Conservation (phyloP, 2,329 filamentous ascomycete genomes). For the Grosmannia huntii region DNA sequence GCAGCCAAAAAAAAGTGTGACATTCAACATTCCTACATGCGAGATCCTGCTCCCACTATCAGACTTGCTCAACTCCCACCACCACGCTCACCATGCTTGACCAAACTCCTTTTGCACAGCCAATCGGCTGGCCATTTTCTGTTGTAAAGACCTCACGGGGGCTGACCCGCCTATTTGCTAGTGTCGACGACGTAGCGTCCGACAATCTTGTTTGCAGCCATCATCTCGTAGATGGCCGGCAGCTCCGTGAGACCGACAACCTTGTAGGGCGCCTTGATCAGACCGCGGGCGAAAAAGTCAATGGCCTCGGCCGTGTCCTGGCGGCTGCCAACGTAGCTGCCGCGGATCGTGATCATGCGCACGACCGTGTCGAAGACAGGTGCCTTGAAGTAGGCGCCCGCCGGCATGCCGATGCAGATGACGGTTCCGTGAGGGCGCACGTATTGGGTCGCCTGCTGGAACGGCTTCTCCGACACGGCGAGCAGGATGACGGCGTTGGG, state of each 20-base stretch:
- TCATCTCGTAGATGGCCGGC: slow-evolving; percentile 65
- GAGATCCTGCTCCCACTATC: not conserved
- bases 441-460: slow-evolving; percentile 87
- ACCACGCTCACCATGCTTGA: no score
- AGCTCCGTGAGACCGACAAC: slow-evolving; percentile 69
- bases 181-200: slow-evolving; percentile 72
- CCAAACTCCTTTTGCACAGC: not conserved
- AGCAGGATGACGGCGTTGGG: slow-evolving; percentile 81
- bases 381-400: slow-evolving; percentile 64
- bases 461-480: slow-evolving; percentile 79
- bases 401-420: slow-evolving; percentile 80
- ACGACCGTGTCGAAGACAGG: slow-evolving; percentile 84
- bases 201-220: slow-evolving; percentile 58
- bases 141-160: no score
- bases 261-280: slow-evolving; percentile 85
- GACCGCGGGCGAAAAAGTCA: slow-evolving; percentile 73
- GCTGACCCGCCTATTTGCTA: slow-evolving; percentile 23
- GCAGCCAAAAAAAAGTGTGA: not conserved
- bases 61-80: no score
- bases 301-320: slow-evolving; percentile 79
- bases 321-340: slow-evolving; percentile 87
- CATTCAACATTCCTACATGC: not conserved
- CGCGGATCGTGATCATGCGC: slow-evolving; percentile 84
- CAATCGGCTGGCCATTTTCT: no score
- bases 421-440: slow-evolving; percentile 72